Conservation (phyloP, 192 early-diverging fungal species). For the Gaertneriomyces semiglobifer region DNA sequence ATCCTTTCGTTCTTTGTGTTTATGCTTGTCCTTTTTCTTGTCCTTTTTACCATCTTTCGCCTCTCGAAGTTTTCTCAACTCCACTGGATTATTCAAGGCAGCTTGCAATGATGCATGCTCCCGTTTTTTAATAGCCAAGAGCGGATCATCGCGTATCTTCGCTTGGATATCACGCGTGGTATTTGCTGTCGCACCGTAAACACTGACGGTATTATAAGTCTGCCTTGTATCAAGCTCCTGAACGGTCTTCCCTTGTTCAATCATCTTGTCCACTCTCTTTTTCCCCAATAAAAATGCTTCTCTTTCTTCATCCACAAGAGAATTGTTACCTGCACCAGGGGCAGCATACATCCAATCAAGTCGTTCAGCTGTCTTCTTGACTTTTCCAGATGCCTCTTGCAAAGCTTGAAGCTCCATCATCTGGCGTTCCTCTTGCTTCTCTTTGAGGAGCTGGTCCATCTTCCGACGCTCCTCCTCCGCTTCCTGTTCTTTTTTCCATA, state of each 20-base stretch:
- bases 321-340: conserved; percentile 52
- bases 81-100: conserved; percentile 68
- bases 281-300: conserved; percentile 92
- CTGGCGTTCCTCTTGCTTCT: conserved; percentile 86
- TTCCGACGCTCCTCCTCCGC: conserved; percentile 84
- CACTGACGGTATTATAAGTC: conserved; percentile 11
- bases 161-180: conserved; percentile 71
- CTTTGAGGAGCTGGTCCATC: conserved; percentile 83
- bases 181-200: conserved; percentile 65
- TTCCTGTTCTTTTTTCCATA: conserved; percentile 81
- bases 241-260: conserved; percentile 42
- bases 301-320: conserved; percentile 60
- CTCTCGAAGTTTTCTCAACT: conserved; percentile 56
- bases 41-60: conserved; percentile 44
- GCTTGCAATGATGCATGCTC: conserved; percentile 78
- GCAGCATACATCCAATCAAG: conserved; percentile 96
- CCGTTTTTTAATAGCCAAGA: conserved; percentile 80
- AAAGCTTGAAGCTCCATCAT: conserved; percentile 77
- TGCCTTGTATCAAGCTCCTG: conserved; percentile 31
- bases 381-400: conserved; percentile 56
- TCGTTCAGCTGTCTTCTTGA: conserved; percentile 58
- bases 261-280: conserved; percentile 67
- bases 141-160: conserved; percentile 89
- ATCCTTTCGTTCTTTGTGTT: conserved; percentile 48
- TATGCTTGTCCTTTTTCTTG: conserved; percentile 46